A percentile compares a stretch with the other conserved stretches of the same genome.
These are phyloP conservation scores for Chara braunii DNA, from an alignment of 139 green algal species.

Conservation along the genomic window DNA sequence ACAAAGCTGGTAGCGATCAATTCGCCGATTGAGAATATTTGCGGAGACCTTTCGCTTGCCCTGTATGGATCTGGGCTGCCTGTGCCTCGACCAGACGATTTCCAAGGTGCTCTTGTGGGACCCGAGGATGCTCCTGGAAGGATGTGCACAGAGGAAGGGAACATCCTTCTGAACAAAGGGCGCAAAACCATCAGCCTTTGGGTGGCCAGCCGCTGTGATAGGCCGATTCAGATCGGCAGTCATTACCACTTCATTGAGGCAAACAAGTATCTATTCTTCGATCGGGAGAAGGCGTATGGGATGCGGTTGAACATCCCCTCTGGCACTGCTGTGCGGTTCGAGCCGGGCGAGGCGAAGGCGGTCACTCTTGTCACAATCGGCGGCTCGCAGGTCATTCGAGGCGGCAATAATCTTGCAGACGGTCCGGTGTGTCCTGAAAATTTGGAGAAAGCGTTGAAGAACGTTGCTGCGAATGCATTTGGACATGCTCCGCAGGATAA, in stretches of 20 bases:
- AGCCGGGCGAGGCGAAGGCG: slow-evolving; percentile 46
- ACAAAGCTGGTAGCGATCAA: slow-evolving; percentile 51
- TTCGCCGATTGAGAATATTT: slow-evolving; percentile 32
- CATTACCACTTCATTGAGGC: slow-evolving; percentile 49
- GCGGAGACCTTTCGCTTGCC: slow-evolving; percentile 44
- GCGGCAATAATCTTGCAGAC: slow-evolving; percentile 45
- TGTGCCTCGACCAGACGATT: not conserved
- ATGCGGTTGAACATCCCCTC: slow-evolving; percentile 44
- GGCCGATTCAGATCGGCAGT: slow-evolving; percentile 47
- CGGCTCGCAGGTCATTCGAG: slow-evolving; percentile 32
- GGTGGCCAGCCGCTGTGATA: slow-evolving; percentile 41
- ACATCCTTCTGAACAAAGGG: slow-evolving; percentile 32
- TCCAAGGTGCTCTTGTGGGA: not conserved
- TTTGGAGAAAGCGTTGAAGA: slow-evolving; percentile 17
- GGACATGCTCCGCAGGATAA: slow-evolving; percentile 19
- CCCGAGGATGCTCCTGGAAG: slow-evolving; percentile 9
- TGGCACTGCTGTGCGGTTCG: slow-evolving; percentile 49
- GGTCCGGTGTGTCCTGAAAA: slow-evolving; percentile 8
- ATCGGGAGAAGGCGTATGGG: slow-evolving; percentile 40
- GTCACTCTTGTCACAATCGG: slow-evolving; percentile 42
- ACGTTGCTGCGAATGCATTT: slow-evolving; percentile 19
- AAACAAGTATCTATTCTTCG: slow-evolving; percentile 44
- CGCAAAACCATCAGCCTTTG: slow-evolving; percentile 17
- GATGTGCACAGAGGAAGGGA: not conserved
- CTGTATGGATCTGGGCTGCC: slow-evolving; percentile 43